Evolutionary conservation across 2,329 filamentous ascomycete genomes (phyloP).

Genomic region (Alternaria solani): DNA sequence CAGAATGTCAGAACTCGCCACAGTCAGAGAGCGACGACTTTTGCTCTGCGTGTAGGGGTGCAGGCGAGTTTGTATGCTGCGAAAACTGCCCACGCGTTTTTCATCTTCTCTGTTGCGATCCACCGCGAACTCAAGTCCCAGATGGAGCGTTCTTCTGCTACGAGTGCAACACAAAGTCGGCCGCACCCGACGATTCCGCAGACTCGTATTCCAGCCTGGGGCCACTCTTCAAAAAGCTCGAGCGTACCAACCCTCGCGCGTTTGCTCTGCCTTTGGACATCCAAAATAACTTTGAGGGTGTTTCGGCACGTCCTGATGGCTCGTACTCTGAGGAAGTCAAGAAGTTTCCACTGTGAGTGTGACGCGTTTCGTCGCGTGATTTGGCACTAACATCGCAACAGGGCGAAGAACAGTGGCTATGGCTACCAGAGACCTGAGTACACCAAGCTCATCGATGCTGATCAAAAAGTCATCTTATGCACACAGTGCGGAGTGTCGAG

Average conservation of each 20-base stretch:
- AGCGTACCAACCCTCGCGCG: conserved; percentile 73
- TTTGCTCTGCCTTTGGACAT: conserved; percentile 75
- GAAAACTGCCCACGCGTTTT: conserved; percentile 91
- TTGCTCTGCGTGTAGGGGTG: conserved; percentile 84
- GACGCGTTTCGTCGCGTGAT: conserved; percentile 37
- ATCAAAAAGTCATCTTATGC: conserved; percentile 80
- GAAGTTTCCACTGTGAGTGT: conserved; percentile 66
- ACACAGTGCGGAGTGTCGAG: conserved; percentile 75
- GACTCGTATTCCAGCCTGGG: conserved; percentile 57
- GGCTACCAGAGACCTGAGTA: conserved; percentile 52
- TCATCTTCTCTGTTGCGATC: conserved; percentile 88
- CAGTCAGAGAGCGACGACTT: conserved; percentile 80
- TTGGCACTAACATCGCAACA: conserved; percentile 40
- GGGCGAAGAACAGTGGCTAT: conserved; percentile 51
- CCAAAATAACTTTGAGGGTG: conserved; percentile 80
- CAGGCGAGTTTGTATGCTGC: conserved; percentile 88
- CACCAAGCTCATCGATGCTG: conserved; percentile 72
- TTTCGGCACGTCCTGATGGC: conserved; percentile 77
- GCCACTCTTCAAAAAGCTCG: conserved; percentile 69
- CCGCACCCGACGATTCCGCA: conserved; percentile 35
- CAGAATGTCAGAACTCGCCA: conserved; percentile 49
- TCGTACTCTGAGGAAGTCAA: conserved; percentile 77
- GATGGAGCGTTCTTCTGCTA: conserved; percentile 77
- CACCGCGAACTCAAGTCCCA: conserved; percentile 61
- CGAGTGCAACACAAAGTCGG: conserved; percentile 41